Base-by-base conservation (phyloP, 2,329 filamentous ascomycete species). In the Apiospora rasikravindrae region DNA sequence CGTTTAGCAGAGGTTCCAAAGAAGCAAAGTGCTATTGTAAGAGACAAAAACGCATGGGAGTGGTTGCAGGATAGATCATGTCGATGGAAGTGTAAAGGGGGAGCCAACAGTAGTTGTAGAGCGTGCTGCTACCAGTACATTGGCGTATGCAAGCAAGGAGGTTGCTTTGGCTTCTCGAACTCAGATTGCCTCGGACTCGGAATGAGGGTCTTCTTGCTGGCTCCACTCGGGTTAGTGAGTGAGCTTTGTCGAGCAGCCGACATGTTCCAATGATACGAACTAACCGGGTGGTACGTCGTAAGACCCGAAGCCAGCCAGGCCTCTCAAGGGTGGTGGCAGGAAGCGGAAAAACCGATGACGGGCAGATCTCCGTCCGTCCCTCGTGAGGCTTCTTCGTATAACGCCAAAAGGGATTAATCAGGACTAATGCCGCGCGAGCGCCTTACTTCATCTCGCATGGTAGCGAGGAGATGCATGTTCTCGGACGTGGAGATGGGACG, bases 401-500 rank as follows among this genome's bases (percentile, higher is more conserved):
- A 47, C 42, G 11, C 13, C 24, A 22, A 44, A n/a, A 33, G 26
- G 22, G 57, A 40, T n/a, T 22, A n/a, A 45, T 37, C 26, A 49
- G 26, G 67, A 69, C 67, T 69, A 69, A 69, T 69, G 67, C 44
- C 26, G 44, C 4, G 67, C 44, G 24, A 69, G 44, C n/a, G 67
- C 33, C 44, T 29, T 69, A 49, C 44, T 49, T 37, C 24, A 49
- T 22, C 44, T 37, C 6, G 67, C 67, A 45, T 45, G 44, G 13
- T 16, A 69, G 67, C 67, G 67, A 69, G 67, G 67, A 69, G 33
- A 69, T 69, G 67, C 67, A 69, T 22, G 26, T 49, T 49, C 47
- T 49, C 26, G 67, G 26, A 24, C 26, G 44, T 29, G 47, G 24
- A 40, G 44, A 37, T 45, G 24, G n/a, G 67, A 49, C 16, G 44